Conservation (phyloP, 768 basidiomycete species). For the Trametes cinnabarina region DNA sequence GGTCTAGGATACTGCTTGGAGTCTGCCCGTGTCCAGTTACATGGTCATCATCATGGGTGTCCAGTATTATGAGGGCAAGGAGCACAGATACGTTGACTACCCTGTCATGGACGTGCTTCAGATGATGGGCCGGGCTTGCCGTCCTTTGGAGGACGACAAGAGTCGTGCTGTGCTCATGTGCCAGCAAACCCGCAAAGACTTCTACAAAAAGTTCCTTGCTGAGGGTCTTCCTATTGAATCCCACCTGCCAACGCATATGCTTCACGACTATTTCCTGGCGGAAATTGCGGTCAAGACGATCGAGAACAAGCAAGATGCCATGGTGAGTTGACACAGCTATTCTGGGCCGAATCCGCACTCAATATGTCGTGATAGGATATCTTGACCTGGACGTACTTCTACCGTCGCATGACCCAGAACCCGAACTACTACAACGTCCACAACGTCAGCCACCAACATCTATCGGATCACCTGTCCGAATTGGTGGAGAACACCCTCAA, state of each 20-base stretch:
- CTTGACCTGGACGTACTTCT: constrained; percentile 98
- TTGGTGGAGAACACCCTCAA: constrained; percentile 90
- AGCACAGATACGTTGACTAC: constrained; percentile 97
- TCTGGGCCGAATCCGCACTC: neutral
- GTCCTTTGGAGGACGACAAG: constrained; percentile 82
- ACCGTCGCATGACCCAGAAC: constrained; percentile 95
- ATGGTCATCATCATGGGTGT: constrained; percentile 99
- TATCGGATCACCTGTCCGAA: constrained; percentile 95
- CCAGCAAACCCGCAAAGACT: constrained; percentile 96
- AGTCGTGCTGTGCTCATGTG: constrained; percentile 97
- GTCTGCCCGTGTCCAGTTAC: constrained; percentile 87
- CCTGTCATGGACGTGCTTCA: constrained; percentile 98
- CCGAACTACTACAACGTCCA: constrained; percentile 94
- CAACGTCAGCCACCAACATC: constrained; percentile 92
- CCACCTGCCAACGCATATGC: constrained; percentile 81
- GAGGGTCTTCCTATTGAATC: constrained; percentile 99
- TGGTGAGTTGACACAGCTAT: constrained; percentile 46
- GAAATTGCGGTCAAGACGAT: constrained; percentile 99
- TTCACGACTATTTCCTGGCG: constrained; percentile 97
- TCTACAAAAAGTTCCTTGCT: constrained; percentile 97
- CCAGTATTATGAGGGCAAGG: constrained; percentile 93
- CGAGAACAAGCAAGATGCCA: constrained; percentile 97
- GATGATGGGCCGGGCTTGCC: constrained; percentile 99
- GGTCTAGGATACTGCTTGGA: constrained; percentile 90
- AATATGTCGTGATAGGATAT: constrained; percentile 63